phyloP scores from a whole-genome alignment of 2,329 filamentous ascomycete species.

The Diaporthe amygdali region DNA sequence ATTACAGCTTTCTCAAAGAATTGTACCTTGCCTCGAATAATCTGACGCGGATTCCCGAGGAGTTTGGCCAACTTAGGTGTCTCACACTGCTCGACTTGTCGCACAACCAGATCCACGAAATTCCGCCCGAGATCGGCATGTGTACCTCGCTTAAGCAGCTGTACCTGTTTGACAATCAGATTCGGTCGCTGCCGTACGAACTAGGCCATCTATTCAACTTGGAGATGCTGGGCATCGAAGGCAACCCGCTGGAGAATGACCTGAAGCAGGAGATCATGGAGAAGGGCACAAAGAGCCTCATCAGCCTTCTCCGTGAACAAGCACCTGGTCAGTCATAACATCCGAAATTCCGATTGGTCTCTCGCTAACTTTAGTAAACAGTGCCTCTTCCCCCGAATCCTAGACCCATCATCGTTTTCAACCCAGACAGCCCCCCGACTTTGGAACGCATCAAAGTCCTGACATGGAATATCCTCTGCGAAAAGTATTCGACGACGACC shows the following conservation, averaged over 20 bases:
- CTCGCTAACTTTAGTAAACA: conserved; percentile 39
- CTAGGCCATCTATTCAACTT: conserved; percentile 87
- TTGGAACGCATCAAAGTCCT: conserved; percentile 81
- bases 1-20: conserved; percentile 87
- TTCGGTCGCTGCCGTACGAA: conserved; percentile 82
- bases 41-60: conserved; percentile 76
- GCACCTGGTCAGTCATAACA: conserved; percentile 72
- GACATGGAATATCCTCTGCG: conserved; percentile 95
- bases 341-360: not conserved
- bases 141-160: conserved; percentile 89
- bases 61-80: conserved; percentile 82
- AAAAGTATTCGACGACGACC: conserved; percentile 84
- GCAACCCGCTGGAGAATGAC: conserved; percentile 80
- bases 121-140: conserved; percentile 95
- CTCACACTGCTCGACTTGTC: conserved; percentile 87
- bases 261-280: conserved; percentile 85
- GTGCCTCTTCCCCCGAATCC: conserved; percentile 79
- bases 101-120: conserved; percentile 79
- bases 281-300: conserved; percentile 83
- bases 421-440: conserved; percentile 63
- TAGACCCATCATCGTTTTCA: conserved; percentile 80
- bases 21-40: conserved; percentile 95
- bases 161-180: conserved; percentile 87
- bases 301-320: conserved; percentile 82
- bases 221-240: conserved; percentile 89